Evolutionary conservation across 2,329 filamentous ascomycete species (phyloP), one percentile per base, ranked within the genome.

Genomic region (Bipolaris sorokiniana): DNA sequence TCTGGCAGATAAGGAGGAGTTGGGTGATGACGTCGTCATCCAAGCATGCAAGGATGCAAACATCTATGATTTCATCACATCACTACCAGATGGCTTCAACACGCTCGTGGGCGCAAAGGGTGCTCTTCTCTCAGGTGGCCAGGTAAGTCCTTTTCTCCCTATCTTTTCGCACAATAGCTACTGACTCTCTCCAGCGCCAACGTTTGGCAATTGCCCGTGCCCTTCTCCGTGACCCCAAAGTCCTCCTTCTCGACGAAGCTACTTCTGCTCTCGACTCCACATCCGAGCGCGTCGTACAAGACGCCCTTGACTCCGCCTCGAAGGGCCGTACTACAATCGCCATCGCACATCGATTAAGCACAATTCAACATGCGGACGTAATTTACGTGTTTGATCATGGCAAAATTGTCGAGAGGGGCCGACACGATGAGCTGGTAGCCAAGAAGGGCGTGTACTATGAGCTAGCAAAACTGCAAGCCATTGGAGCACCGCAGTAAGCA

Each of bases 381-480:
- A 98, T 98, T 67, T 97, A 96, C 64, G 94, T 98, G n/a, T 95
- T 98, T 73, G 93, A 97, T 75, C 88, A 91, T 68, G 95, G 94
- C 7, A 84, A 86, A 58, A 86, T 98, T 41, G 90, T 96, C 1
- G 94, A 98, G 80, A 84, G 86, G 65, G 94, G 94, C 5, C 92
- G 87, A 7, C 94, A 98, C 90, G 84, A 83, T 0, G 79, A 82
- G 48, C 57, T 81, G 34, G 69, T 81, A 50, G 68, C 64, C 4
- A 71, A 64, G 56, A 70, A 67, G 47, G 79, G 79, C 0, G 69
- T 79, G 38, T 82, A 81, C 59, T 75, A 67, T 56, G 73, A 75
- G 55, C 54, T 76, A 59, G 74, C 71, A 6, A 64, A 67, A 47
- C 53, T 76, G 53, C 74, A 76, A 61, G 69, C 65, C 26, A 75